These are phyloP conservation scores for Phytophthora cajani DNA, from an alignment of 352 stramenopile genomes.

Conservation along the genomic window DNA sequence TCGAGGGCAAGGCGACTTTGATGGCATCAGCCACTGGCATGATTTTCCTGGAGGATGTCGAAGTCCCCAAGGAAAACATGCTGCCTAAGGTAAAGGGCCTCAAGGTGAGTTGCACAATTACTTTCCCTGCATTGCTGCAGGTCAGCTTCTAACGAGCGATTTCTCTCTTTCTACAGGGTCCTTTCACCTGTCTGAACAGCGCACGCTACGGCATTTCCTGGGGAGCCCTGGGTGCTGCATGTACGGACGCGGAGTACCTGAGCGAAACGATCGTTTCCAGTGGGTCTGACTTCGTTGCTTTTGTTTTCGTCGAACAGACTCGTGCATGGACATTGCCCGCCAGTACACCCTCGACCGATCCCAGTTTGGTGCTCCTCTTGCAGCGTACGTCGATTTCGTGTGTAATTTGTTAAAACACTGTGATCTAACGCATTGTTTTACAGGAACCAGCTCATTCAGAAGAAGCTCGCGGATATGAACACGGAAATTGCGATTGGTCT, in stretches of 20 bases:
- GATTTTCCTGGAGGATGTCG: slow-evolving; percentile 98
- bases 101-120: slow-evolving; percentile 46
- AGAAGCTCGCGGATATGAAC: slow-evolving; percentile 97
- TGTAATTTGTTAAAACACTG: neutral
- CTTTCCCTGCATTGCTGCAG: neutral
- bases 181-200: slow-evolving; percentile 98
- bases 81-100: slow-evolving; percentile 90
- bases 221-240: slow-evolving; percentile 95
- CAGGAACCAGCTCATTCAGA: slow-evolving; percentile 98
- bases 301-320: slow-evolving; percentile 58
- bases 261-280: neutral
- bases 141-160: neutral
- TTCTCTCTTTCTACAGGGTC: slow-evolving; percentile 60
- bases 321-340: slow-evolving; percentile 93
- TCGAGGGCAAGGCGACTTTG: slow-evolving; percentile 97
- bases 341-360: slow-evolving; percentile 96
- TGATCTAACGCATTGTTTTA: slow-evolving; percentile 4
- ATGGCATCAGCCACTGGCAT: slow-evolving; percentile 96
- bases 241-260: slow-evolving; percentile 40
- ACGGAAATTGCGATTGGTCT: slow-evolving; percentile 96
- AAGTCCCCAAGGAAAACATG: slow-evolving; percentile 94
- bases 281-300: slow-evolving; percentile 3
- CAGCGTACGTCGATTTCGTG: slow-evolving; percentile 64
- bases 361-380: slow-evolving; percentile 97
- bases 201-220: slow-evolving; percentile 98